Evolutionary conservation across 805 yeast genomes (phyloP), one percentile per base, ranked within the genome.

Genomic region (Pichia ethanolica): DNA sequence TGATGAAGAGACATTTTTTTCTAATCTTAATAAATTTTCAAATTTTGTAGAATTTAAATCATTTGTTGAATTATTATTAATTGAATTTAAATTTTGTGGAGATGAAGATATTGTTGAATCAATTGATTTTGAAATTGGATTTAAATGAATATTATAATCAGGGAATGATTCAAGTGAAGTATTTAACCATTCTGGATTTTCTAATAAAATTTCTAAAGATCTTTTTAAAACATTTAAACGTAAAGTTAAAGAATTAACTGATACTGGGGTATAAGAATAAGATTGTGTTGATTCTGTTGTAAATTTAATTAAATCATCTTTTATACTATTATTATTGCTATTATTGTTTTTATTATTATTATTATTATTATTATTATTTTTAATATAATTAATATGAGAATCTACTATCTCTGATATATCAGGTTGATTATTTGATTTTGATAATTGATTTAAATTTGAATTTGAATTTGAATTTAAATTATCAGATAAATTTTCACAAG

Each of bases 261-360:
- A 82, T 49, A 87, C 68, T 47, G 85, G 86, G 3, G 93, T 88
- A 62, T 88, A 88, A 0, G 95, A 86, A 61, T 85, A 88, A 2
- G 95, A 85, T 62, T 86, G 90, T 1, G 93, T 79, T 11, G 93
- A 85, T 56, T 85, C 89, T 28, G 81, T 79, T 5, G 91, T 89
- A 59, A 87, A 83, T 53, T 73, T 75, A 38, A 82, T 33, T 37
- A 53, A 51, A 25, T 51, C 27, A 9, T 48, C 37, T 20, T 42
- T 14, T n/a, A 42, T 7, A 33, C n/a, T 10, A 34, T 34, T 12
- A 11, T 10, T 11, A 7, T 34, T 34, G 10, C 10, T 32, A 38
- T 20, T 20, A 25, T 7, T 5, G 20, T 38, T 38, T 8, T 38
- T 20, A 13, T 26, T 38, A 2, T 7, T 12, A 27, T 4, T 39